Conservation (phyloP, 441 rosid genomes). For the Francoa sonchifolia region DNA sequence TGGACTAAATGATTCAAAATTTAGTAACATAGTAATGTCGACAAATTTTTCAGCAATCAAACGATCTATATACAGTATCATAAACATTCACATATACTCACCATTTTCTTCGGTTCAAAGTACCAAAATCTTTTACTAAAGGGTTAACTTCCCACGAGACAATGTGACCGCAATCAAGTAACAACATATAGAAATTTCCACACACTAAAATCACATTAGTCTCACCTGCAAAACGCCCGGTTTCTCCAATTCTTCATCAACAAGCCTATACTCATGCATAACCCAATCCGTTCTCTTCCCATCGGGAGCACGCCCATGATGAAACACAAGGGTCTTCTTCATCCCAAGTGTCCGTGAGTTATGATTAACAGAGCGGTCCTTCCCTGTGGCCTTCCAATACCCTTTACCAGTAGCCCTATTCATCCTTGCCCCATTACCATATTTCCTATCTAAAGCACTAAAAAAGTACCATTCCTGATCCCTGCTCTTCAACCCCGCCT, state of each 20-base stretch:
- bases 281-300: constrained; percentile 90
- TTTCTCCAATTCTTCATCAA: constrained; percentile 47
- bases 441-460: constrained; percentile 70
- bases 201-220: not conserved
- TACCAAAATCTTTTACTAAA: not conserved
- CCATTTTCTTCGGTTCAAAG: not conserved
- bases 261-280: constrained; percentile 89
- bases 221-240: constrained; percentile 44
- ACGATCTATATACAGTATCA: too few relatives aligned
- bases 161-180: too few relatives aligned
- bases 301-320: constrained; percentile 80
- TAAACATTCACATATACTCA: too few relatives aligned
- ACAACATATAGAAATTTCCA: not conserved
- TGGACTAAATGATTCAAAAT: not conserved
- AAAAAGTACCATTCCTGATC: constrained; percentile 96
- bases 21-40: too few relatives aligned
- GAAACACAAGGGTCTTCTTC: constrained; percentile 89
- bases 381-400: constrained; percentile 95
- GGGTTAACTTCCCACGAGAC: not conserved
- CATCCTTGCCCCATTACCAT: constrained; percentile 81
- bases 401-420: constrained; percentile 72
- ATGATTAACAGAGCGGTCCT: constrained; percentile 61
- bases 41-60: too few relatives aligned
- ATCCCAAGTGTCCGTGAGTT: constrained; percentile 42
- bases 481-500: constrained; percentile 60